Base-by-base conservation (phyloP, 768 basidiomycete genomes). In the Pilatotrama ljubarskyi region DNA sequence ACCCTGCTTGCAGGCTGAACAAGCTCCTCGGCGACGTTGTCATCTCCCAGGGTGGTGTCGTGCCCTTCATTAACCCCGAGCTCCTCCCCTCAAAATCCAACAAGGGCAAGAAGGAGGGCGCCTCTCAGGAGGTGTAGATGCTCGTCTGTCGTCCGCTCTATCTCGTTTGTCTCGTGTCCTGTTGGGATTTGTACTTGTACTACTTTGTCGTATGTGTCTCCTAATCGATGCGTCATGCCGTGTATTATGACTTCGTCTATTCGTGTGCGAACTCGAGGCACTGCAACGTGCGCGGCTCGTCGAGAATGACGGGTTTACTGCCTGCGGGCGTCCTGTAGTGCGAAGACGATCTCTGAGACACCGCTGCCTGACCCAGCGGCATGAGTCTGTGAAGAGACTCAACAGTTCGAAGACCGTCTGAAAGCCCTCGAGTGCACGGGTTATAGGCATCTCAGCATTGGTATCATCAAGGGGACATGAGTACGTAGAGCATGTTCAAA, bases 11-110 rank as follows among this genome's bases (percentile, higher is more conserved):
- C 58, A 84, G 83, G 65, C 70, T 86, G 66, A 81, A 83, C 73
- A 84, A 80, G 66, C 78, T 84, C 6, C 73, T 86, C 13, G 83
- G 79, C 17, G 75, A 82, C 64, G 85, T 87, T 59, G 84, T 87
- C 71, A 91, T 91, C 75, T 83, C 79, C 57, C 83, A 90, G 70
- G 90, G 90, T 74, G 90, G 90, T 79, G 89, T 90, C 38, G 82
- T 86, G 56, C 80, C 82, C 66, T 79, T 77, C 73, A 84, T 86
- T 70, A 79, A 82, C 68, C 78, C 80, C n/a, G 77, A 78, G 51
- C 66, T 80, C 9, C 65, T 80, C 3, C 77, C 78, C 14, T 75
- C 78, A 37, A 79, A 79, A 67, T 75, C 78, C 24, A 76, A 62
- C 68, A 80, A 80, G 68, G 77, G 77, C 57, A 80, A 76, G 72